Conservation (phyloP, 371 early-diverging fungal species). For the Mucor lusitanicus region DNA sequence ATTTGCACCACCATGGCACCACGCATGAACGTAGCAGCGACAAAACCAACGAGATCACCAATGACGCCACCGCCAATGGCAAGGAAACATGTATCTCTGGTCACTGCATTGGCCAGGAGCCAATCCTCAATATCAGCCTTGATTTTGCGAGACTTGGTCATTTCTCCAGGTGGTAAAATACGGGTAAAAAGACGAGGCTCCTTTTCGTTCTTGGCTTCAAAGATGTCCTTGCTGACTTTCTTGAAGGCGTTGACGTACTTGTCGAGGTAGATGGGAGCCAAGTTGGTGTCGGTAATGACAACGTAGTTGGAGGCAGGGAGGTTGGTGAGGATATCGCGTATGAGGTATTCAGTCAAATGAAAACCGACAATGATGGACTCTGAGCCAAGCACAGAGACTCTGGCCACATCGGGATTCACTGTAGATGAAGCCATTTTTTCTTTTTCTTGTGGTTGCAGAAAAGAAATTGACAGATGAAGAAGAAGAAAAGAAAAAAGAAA, state of each 20-base stretch:
- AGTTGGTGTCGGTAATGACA: constrained; percentile 86
- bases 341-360: constrained; percentile 74
- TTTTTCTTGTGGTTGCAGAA: neutral
- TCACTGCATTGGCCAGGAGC: constrained; percentile 82
- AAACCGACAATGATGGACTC: constrained; percentile 90
- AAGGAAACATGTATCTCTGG: constrained; percentile 91
- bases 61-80: constrained; percentile 98
- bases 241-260: constrained; percentile 52
- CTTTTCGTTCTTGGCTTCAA: constrained; percentile 16
- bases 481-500: neutral
- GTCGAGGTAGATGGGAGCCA: constrained; percentile 77
- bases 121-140: constrained; percentile 94
- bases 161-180: constrained; percentile 90
- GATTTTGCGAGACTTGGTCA: constrained; percentile 83
- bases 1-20: constrained; percentile 93
- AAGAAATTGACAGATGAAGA: neutral
- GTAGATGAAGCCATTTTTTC: neutral
- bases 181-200: constrained; percentile 75
- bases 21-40: constrained; percentile 98
- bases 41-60: constrained; percentile 95
- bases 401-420: constrained; percentile 59
- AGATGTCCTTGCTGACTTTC: constrained; percentile 32
- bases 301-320: constrained; percentile 87
- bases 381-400: constrained; percentile 82
- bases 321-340: constrained; percentile 71